Evolutionary conservation across 2,329 filamentous ascomycete species (phyloP).

Genomic region (Tolypocladium cylindrosporum): DNA sequence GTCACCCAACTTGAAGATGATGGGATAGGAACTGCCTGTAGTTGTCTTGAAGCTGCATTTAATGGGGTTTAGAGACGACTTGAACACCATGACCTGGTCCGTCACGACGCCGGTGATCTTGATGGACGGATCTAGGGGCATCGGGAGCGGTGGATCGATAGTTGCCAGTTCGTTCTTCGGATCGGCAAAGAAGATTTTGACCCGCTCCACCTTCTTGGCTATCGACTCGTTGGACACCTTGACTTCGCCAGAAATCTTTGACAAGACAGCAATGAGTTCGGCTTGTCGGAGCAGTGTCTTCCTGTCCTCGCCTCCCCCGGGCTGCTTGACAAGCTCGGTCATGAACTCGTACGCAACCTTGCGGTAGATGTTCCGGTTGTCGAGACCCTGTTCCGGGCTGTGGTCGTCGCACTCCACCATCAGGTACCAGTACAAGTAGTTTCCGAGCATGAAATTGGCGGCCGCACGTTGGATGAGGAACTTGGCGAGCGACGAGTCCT

Average conservation of each 20-base stretch:
- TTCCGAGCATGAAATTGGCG: conserved; percentile 81
- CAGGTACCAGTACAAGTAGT: conserved; percentile 95
- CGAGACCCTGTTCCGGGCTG: conserved; percentile 62
- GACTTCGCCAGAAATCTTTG: conserved; percentile 82
- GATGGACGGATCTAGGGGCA: conserved; percentile 80
- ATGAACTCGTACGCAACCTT: conserved; percentile 96
- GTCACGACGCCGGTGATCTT: conserved; percentile 70
- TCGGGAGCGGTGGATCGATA: conserved; percentile 77
- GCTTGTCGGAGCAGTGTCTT: conserved; percentile 76
- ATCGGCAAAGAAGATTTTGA: conserved; percentile 78
- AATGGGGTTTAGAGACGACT: conserved; percentile 85
- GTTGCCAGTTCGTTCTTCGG: conserved; percentile 78
- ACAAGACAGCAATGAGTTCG: conserved; percentile 77
- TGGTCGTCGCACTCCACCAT: conserved; percentile 94
- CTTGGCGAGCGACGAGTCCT: conserved; percentile 75
- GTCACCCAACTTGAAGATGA: conserved; percentile 96
- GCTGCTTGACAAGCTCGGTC: conserved; percentile 65
- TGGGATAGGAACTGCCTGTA: conserved; percentile 68
- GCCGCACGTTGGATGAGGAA: conserved; percentile 86
- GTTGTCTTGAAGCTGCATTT: conserved; percentile 83
- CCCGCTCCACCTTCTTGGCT: conserved; percentile 67
- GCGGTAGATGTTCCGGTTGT: conserved; percentile 77
- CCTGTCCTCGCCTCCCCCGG: conserved; percentile 62
- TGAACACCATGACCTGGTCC: conserved; percentile 86
- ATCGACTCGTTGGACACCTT: conserved; percentile 71